phyloP scores from a whole-genome alignment of 208 protist species.

The Crithidia thermophila region DNA sequence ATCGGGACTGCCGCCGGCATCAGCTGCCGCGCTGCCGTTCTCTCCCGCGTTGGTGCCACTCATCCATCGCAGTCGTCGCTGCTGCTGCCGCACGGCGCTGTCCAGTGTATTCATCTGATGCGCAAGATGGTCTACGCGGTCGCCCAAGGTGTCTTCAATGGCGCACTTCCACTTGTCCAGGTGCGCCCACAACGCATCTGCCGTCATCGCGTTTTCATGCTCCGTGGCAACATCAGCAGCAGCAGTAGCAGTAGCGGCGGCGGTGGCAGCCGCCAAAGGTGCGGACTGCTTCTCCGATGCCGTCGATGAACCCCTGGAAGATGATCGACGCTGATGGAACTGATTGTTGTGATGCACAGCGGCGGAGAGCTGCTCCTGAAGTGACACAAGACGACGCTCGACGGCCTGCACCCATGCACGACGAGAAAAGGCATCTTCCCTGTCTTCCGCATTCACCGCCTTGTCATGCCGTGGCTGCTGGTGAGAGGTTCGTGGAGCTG shows the following conservation, averaged over 20 bases:
- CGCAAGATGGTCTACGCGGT: conserved; percentile 2
- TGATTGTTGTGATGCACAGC: not conserved
- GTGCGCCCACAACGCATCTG: not conserved
- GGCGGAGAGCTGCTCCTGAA: not conserved
- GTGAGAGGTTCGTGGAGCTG: no score
- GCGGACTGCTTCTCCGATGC: not conserved
- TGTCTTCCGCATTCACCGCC: no score
- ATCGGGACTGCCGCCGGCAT: not conserved
- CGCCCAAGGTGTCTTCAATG: conserved; percentile 3
- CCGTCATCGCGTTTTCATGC: not conserved
- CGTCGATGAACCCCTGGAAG: no score
- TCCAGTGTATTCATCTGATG: conserved; percentile 7
- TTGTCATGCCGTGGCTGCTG: no score
- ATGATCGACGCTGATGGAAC: no score
- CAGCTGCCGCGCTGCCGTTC: not conserved
- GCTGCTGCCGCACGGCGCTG: not conserved
- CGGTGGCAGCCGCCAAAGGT: not conserved
- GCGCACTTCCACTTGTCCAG: not conserved
- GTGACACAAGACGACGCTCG: not conserved
- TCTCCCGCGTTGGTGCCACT: not conserved
- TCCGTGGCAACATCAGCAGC: not conserved
- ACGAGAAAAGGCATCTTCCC: not conserved
- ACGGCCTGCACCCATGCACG: not conserved
- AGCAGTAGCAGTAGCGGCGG: not conserved
- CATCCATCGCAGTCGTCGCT: conserved; percentile 14